Evolutionary conservation across 768 basidiomycete species (phyloP).

Genomic region (Fomitopsis serialis): DNA sequence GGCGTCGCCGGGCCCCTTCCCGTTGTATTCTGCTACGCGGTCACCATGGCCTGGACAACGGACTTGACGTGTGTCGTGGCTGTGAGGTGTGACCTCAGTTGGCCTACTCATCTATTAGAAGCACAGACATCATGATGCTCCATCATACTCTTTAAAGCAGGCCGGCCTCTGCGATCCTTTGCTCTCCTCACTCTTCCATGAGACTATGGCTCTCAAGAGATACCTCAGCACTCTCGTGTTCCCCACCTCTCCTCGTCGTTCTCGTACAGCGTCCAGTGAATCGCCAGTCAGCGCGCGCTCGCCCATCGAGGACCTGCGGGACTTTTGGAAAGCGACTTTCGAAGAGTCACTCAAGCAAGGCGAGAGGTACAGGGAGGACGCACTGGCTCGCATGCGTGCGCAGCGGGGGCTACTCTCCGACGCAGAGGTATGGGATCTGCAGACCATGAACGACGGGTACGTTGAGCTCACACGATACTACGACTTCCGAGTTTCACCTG

Average conservation of each 20-base stretch:
- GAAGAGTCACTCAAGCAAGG: neutral
- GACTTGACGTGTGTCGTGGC: neutral
- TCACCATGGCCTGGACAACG: neutral
- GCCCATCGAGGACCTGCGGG: neutral
- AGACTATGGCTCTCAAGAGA: neutral
- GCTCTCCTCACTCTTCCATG: neutral
- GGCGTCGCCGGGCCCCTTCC: neutral
- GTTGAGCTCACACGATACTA: neutral
- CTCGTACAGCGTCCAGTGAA: neutral
- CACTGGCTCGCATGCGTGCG: neutral
- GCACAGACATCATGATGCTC: neutral
- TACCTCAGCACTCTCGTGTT: neutral
- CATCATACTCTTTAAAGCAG: neutral
- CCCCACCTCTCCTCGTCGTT: neutral
- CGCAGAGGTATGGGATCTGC: conserved; percentile 1
- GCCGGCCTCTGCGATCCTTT: neutral
- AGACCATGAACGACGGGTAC: conserved; percentile 3
- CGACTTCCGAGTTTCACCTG: neutral
- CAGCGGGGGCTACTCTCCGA: neutral
- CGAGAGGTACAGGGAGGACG: neutral
- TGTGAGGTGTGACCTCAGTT: neutral
- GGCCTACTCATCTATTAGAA: conserved; percentile 5
- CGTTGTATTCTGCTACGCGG: neutral
- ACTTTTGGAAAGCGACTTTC: neutral
- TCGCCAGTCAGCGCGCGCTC: neutral